Percentiles rank a stretch among this genome's conserved stretches.
phyloP scores from a whole-genome alignment of 75 land plant species.

The Pinus taeda region DNA sequence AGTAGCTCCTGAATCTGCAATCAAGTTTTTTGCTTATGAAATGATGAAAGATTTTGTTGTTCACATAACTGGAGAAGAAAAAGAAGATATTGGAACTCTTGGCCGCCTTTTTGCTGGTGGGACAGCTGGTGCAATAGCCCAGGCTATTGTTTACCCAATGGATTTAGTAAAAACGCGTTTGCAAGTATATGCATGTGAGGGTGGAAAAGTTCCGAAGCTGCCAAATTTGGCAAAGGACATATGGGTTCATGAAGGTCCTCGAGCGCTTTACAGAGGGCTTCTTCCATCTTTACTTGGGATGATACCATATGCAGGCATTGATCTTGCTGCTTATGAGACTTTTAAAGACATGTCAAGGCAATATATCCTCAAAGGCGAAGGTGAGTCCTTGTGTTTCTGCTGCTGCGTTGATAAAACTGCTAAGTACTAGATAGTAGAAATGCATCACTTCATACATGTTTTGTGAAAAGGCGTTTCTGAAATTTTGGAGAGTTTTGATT shows the following conservation, averaged over 20 bases:
- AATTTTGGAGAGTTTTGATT: neutral
- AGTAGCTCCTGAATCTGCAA: constrained; percentile 92
- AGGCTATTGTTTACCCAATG: constrained; percentile 83
- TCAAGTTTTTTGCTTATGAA: constrained; percentile 84
- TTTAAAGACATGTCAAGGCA: constrained; percentile 68
- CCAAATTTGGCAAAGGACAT: constrained; percentile 60
- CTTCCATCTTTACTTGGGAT: constrained; percentile 85
- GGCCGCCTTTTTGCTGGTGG: constrained; percentile 89
- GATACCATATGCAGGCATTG: constrained; percentile 93
- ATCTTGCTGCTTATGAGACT: constrained; percentile 86
- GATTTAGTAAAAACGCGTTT: constrained; percentile 89
- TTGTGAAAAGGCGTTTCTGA: no score
- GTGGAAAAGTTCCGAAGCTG: constrained; percentile 55
- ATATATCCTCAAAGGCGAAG: constrained; percentile 62
- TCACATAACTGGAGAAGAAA: constrained; percentile 37
- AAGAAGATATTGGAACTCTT: constrained; percentile 55
- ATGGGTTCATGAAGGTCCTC: constrained; percentile 66
- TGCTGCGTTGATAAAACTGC: neutral
- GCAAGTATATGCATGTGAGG: constrained; percentile 50
- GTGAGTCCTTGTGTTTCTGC: constrained; percentile 27
- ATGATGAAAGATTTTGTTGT: constrained; percentile 55
- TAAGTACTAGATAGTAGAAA: neutral
- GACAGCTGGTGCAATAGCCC: constrained; percentile 87
- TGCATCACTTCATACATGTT: neutral
- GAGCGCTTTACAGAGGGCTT: constrained; percentile 77